Conservation (phyloP, 2,329 filamentous ascomycete genomes). For the Ophiostoma ulmi region DNA sequence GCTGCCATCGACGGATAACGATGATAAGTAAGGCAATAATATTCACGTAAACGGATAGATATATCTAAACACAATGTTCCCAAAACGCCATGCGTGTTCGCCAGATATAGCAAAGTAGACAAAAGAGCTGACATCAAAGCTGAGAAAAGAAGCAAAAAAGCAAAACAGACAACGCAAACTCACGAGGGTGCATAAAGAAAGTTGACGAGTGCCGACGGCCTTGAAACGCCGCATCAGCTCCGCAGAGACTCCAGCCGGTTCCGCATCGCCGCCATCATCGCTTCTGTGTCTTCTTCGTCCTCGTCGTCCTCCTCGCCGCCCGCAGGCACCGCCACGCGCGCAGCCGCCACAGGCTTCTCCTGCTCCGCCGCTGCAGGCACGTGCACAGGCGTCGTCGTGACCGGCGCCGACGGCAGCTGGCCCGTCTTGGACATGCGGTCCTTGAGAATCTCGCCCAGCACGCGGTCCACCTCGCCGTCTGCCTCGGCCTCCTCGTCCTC, state of each 20-base stretch:
- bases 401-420: slow-evolving; percentile 52
- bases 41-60: neutral
- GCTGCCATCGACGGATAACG: neutral
- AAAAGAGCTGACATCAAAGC: neutral
- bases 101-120: slow-evolving; percentile 7
- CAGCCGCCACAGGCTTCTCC: slow-evolving; percentile 30
- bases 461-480: slow-evolving; percentile 81
- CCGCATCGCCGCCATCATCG: slow-evolving; percentile 90
- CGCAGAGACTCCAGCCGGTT: slow-evolving; percentile 84
- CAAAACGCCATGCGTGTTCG: slow-evolving; percentile 11
- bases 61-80: neutral
- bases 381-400: slow-evolving; percentile 43
- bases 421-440: slow-evolving; percentile 66
- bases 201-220: neutral
- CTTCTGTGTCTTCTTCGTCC: slow-evolving; percentile 81
- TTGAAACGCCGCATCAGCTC: slow-evolving; percentile 53
- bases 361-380: slow-evolving; percentile 40
- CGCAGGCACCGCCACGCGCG: slow-evolving; percentile 48
- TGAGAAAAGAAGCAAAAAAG: neutral
- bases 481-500: slow-evolving; percentile 71
- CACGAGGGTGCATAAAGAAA: no score
- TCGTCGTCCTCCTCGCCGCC: slow-evolving; percentile 52
- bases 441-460: slow-evolving; percentile 84
- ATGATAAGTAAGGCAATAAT: neutral
- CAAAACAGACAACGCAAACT: neutral